A percentile compares a stretch with the other conserved stretches of the same genome.
phyloP scores from a whole-genome alignment of 2,329 filamentous ascomycete species.

The Colletotrichum salicis region DNA sequence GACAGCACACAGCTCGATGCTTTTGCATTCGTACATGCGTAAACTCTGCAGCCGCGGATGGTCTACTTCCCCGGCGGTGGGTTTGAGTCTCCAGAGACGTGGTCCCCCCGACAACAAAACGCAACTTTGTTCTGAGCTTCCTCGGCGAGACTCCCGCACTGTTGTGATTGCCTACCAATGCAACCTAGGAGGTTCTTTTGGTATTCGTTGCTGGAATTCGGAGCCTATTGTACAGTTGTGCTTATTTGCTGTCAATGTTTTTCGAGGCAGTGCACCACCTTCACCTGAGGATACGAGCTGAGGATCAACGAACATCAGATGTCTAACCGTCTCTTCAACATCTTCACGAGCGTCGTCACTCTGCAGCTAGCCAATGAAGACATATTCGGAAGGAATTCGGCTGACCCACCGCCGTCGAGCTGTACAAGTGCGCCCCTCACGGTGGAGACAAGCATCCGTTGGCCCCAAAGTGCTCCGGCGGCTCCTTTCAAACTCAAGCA shows the following conservation, averaged over 20 bases:
- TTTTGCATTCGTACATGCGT: background rate
- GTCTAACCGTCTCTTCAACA: slow-evolving; percentile 1
- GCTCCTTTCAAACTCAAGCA: background rate
- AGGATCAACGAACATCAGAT: background rate
- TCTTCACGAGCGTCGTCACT: background rate
- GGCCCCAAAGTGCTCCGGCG: background rate
- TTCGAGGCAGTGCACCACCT: slow-evolving; percentile 1
- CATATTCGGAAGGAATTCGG: background rate
- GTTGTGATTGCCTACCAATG: background rate
- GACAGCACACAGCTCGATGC: background rate
- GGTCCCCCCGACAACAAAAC: background rate
- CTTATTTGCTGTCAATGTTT: background rate
- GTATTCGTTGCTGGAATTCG: background rate
- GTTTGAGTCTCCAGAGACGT: background rate
- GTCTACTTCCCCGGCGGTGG: background rate
- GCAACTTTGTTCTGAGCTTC: slow-evolving; percentile 21
- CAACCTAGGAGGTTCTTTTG: background rate
- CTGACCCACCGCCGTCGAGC: slow-evolving; percentile 8
- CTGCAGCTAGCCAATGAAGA: slow-evolving; percentile 3
- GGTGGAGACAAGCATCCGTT: background rate
- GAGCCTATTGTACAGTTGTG: background rate
- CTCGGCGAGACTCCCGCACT: background rate
- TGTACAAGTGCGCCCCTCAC: slow-evolving; percentile 1
- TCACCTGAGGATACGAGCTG: slow-evolving; percentile 1
- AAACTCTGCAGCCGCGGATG: slow-evolving; percentile 1